Percentiles rank a stretch among this genome's conserved stretches.
Evolutionary conservation across 257 asterid genomes (phyloP).

Genomic region (Nicotiana otophora): DNA sequence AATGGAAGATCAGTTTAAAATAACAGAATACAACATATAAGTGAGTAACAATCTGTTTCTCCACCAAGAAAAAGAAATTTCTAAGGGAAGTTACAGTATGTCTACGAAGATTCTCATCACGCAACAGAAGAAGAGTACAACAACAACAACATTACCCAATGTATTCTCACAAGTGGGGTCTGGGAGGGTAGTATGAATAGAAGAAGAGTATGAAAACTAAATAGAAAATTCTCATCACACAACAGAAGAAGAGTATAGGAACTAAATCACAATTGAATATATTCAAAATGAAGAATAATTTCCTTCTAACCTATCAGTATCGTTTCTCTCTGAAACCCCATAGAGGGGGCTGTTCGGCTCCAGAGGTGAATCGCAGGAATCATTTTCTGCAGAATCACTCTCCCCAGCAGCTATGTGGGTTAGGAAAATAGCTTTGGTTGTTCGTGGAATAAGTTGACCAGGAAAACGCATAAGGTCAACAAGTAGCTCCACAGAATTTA

Average conservation of each 20-base stretch:
- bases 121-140: neutral
- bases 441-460: conserved; percentile 79
- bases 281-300: neutral
- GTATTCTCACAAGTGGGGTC: no score
- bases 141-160: no score
- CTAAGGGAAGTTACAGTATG: neutral
- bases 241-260: neutral
- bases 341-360: conserved; percentile 96
- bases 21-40: neutral
- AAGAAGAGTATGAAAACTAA: no score
- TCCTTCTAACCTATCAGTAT: conserved; percentile 57
- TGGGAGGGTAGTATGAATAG: no score
- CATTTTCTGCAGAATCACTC: conserved; percentile 99
- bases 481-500: conserved; percentile 72
- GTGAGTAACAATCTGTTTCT: conserved; percentile 9
- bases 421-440: conserved; percentile 72
- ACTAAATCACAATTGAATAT: neutral
- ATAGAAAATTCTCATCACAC: no score
- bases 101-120: neutral
- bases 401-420: conserved; percentile 93
- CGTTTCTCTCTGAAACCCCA: conserved; percentile 74
- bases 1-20: conserved; percentile 5
- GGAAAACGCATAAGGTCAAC: conserved; percentile 88
- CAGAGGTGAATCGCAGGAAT: conserved; percentile 96
- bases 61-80: neutral